Conservation (phyloP, 2,329 filamentous ascomycete species). For the Ceratocystis destructans region DNA sequence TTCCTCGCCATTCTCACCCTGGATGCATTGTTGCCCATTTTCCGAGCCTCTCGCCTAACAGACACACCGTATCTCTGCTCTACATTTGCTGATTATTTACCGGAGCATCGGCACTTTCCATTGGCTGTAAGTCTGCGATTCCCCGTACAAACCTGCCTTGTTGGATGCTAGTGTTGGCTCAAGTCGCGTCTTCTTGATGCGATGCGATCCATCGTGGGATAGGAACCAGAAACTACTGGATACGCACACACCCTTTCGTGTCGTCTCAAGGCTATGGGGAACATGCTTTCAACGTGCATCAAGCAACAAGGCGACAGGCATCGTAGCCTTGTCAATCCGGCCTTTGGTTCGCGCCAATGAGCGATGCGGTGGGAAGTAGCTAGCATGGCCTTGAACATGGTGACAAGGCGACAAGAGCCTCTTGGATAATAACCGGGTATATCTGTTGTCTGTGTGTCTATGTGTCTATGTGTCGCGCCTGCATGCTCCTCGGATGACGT, state of each 20-base stretch:
- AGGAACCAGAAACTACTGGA: background rate
- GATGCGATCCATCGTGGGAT: background rate
- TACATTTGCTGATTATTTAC: no score
- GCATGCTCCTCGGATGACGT: background rate
- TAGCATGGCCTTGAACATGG: background rate
- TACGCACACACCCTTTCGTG: background rate
- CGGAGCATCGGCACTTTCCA: background rate
- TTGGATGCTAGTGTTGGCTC: no score
- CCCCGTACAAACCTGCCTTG: background rate
- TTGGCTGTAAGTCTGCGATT: constrained; percentile 3
- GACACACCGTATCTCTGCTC: background rate
- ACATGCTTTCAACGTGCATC: background rate
- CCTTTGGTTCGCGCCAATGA: background rate
- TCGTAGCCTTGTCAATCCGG: background rate
- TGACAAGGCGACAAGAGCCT: background rate
- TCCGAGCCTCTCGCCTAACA: background rate
- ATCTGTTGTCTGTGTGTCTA: background rate
- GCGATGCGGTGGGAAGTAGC: background rate
- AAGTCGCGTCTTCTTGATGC: constrained; percentile 4
- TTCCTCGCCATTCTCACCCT: background rate
- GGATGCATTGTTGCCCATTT: background rate
- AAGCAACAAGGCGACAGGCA: background rate
- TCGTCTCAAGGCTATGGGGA: background rate
- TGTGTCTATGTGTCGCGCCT: background rate
- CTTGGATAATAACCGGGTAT: background rate